Evolutionary conservation across 2,329 filamentous ascomycete species (phyloP), one percentile per base, ranked within the genome.

Genomic region (Aspergillus arachidicola): DNA sequence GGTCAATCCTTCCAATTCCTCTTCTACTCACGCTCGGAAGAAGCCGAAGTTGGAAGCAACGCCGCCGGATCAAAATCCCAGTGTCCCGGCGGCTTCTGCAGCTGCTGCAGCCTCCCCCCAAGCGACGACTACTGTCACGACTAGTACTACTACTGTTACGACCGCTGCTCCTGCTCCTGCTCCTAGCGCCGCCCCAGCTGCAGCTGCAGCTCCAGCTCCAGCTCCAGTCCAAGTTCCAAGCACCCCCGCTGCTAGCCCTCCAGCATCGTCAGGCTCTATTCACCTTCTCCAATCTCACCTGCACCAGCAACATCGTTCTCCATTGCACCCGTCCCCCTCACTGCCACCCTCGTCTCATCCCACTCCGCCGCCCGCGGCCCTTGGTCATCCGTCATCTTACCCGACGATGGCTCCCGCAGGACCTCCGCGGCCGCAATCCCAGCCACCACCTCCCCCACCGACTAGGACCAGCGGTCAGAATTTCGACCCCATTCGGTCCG

Each of bases 401-500:
- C 51, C 64, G 48, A 54, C 68, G 62, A 64, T 68, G 66, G 61
- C 68, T 60, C 62, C 70, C 60, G 63, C 70, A 61, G 58, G 80
- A 21, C 69, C 70, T 57, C 78, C 79, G 21, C 69, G 69, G 26
- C 77, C 79, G 51, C 83, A 78, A 63, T 82, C 76, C 45, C 81
- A 79, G 62, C 76, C 75, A 59, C 73, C 76, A 43, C 80, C 81
- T 14, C 79, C 81, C 65, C 71, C 69, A 14, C 70, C 76, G 10
- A 80, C 83, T 56, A 83, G 90, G 57, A 89, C 89, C 16, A 91
- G 91, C 72, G 90, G 93, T 50, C 91, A 93, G 72, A 92, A 91
- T 71, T 97, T 95, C 79, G 94, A 97, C 76, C 94, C 94, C 0
- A 93, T 97, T 67, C 87, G 94, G 54, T 92, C 86, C 6, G 86